phyloP scores from a whole-genome alignment of 2,329 filamentous ascomycete species.

The Purpureocillium takamizusanense region DNA sequence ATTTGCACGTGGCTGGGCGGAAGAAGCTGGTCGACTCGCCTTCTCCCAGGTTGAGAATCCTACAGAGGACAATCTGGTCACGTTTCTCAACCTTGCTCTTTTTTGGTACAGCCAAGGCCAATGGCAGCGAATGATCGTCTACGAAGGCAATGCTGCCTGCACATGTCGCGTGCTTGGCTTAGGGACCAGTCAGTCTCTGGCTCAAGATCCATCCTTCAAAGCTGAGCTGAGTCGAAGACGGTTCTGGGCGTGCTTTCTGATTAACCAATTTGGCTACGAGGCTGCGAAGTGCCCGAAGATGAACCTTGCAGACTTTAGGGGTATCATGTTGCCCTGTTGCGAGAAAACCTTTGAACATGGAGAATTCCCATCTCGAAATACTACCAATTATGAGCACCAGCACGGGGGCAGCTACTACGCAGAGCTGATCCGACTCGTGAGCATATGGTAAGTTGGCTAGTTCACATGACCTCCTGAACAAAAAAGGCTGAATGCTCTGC shows the following conservation, averaged over 20 bases:
- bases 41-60: background rate
- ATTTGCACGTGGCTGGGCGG: background rate
- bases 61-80: background rate
- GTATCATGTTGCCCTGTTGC: background rate
- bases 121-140: background rate
- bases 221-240: background rate
- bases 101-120: conserved; percentile 1
- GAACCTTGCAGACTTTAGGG: background rate
- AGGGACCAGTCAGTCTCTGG: background rate
- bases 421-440: background rate
- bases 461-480: no score
- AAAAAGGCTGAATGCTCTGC: no score
- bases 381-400: no score
- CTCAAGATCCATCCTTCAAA: background rate
- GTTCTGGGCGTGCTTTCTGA: background rate
- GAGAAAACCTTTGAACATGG: background rate
- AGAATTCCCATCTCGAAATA: no score
- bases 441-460: background rate
- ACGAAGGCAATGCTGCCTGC: background rate
- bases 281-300: background rate
- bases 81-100: background rate
- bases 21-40: background rate
- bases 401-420: background rate
- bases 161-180: background rate
- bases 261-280: background rate